A percentile compares a stretch with the other conserved stretches of the same genome.
These are phyloP conservation scores for Massariosphaeria phaeospora DNA, from an alignment of 495 filamentous ascomycete species.

Conservation along the genomic window DNA sequence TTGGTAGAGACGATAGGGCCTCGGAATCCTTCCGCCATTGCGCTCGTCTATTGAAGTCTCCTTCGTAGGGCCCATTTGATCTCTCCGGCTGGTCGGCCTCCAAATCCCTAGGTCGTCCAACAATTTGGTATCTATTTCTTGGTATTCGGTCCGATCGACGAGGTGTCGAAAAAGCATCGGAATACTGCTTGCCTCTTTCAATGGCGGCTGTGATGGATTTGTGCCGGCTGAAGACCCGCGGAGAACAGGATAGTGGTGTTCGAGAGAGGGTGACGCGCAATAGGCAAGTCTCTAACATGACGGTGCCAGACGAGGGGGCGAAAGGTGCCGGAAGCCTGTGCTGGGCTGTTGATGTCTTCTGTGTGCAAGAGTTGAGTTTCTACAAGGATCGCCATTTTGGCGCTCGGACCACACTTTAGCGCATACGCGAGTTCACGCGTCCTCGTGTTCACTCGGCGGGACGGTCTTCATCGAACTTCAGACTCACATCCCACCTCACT, in stretches of 20 bases:
- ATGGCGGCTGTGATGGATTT: constrained; percentile 57
- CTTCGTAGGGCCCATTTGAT: too few species aligned
- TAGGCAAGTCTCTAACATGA: constrained; percentile 6
- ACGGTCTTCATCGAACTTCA: background rate
- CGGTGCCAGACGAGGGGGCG: background rate
- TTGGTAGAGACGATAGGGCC: background rate
- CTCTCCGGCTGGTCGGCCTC: too few species aligned
- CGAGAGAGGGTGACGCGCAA: background rate
- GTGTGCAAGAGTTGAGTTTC: too few species aligned
- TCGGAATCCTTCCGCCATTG: background rate
- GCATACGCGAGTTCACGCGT: background rate
- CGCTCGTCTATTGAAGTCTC: background rate
- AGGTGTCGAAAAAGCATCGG: constrained; percentile 9
- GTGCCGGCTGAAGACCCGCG: constrained; percentile 35
- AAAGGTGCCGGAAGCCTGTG: too few species aligned
- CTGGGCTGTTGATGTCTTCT: too few species aligned
- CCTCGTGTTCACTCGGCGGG: background rate
- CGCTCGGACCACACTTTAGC: too few species aligned
- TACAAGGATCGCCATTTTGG: too few species aligned
- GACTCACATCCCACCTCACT: background rate
- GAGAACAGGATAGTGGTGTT: background rate
- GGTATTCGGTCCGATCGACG: background rate
- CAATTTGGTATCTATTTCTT: background rate
- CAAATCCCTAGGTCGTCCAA: too few species aligned
- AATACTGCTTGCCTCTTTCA: constrained; percentile 48